Percentiles rank a stretch among this genome's conserved stretches.
Evolutionary conservation across 495 filamentous ascomycete species (phyloP).

Genomic region (Sporormia fimetaria): DNA sequence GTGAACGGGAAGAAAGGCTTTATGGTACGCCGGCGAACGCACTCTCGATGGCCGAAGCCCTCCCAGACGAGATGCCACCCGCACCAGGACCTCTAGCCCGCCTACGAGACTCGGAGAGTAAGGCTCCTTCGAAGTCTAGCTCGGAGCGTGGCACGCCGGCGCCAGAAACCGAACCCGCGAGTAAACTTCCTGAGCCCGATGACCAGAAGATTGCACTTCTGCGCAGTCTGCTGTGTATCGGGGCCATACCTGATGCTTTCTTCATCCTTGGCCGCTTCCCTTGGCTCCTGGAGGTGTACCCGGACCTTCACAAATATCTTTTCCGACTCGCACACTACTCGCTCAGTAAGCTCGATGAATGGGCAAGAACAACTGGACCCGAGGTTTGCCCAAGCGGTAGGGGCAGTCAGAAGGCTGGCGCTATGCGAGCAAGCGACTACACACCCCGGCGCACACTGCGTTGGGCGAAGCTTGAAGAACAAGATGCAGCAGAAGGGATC

Average conservation of each 20-base stretch:
- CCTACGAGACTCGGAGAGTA: conserved; percentile 17
- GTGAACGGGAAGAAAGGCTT: conserved; percentile 57
- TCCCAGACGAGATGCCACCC: conserved; percentile 70
- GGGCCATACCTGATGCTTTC: conserved; percentile 83
- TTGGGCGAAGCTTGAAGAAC: conserved; percentile 69
- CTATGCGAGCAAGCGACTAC: conserved; percentile 42
- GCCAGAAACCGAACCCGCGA: conserved; percentile 44
- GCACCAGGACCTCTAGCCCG: conserved; percentile 28
- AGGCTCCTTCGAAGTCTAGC: conserved; percentile 26
- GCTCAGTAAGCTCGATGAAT: conserved; percentile 55
- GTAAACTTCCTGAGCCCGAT: conserved; percentile 62
- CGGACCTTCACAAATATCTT: conserved; percentile 65
- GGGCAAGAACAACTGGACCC: conserved; percentile 43
- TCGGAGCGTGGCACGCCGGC: conserved; percentile 38
- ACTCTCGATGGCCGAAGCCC: conserved; percentile 75
- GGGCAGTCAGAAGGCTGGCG: too few species aligned
- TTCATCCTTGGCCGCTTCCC: conserved; percentile 86
- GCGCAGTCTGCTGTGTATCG: conserved; percentile 76
- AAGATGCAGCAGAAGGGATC: conserved; percentile 57
- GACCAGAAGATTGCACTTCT: conserved; percentile 84
- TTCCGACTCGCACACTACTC: conserved; percentile 76
- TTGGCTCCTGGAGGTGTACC: conserved; percentile 74
- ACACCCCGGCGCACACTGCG: conserved; percentile 51
- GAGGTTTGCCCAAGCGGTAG: too few species aligned
- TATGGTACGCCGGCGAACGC: conserved; percentile 67